These are phyloP conservation scores for Clohesyomyces aquaticus DNA, from an alignment of 495 filamentous ascomycete genomes.

Conservation along the genomic window DNA sequence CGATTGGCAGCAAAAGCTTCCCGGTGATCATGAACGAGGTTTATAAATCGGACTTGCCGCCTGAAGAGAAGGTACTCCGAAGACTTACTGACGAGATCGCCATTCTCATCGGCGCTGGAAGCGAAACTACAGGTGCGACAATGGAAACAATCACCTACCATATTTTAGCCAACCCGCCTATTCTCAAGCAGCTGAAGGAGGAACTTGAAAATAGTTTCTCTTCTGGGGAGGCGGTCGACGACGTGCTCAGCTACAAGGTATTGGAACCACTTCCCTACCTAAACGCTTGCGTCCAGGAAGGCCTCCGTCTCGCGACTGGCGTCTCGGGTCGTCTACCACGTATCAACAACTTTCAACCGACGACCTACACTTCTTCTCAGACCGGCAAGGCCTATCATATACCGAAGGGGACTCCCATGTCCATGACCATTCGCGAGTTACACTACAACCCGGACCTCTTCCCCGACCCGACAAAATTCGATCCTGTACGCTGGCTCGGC, in stretches of 20 bases:
- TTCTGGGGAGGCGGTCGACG: not conserved
- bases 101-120: not conserved
- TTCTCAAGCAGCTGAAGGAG: not conserved
- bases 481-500: constrained; percentile 53
- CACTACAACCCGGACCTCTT: constrained; percentile 47
- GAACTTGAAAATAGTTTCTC: constrained; percentile 1
- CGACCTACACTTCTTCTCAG: constrained; percentile 3
- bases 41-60: constrained; percentile 1
- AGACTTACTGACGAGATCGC: not conserved
- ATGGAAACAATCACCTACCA: constrained; percentile 3
- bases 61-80: constrained; percentile 4
- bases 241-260: not conserved
- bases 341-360: not conserved
- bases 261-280: constrained; percentile 16
- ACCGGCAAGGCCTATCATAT: not conserved
- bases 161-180: constrained; percentile 8
- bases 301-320: constrained; percentile 45
- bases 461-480: constrained; percentile 46
- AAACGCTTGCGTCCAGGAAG: constrained; percentile 12
- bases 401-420: constrained; percentile 33
- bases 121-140: not conserved
- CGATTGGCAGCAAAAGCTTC: constrained; percentile 6
- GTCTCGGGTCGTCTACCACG: constrained; percentile 52
- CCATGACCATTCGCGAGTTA: constrained; percentile 34
- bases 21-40: constrained; percentile 22